Base-by-base conservation (phyloP, 2,329 filamentous ascomycete genomes). In the Pseudocercospora pini-densiflorae region DNA sequence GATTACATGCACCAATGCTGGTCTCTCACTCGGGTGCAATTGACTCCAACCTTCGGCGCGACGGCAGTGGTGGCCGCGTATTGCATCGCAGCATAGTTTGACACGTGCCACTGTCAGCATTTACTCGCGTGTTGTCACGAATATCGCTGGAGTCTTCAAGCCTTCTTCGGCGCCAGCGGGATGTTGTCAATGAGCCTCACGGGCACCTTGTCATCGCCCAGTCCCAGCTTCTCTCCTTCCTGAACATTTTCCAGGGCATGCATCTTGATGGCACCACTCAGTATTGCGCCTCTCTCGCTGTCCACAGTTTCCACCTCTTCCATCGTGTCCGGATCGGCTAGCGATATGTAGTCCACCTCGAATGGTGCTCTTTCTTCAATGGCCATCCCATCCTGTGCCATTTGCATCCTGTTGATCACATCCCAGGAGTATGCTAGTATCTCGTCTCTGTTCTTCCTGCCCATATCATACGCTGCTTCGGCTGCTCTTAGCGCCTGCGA, bases 161-260 rank as follows among this genome's bases (percentile, higher is more conserved):
- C n/a, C 55, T 58, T 40, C 55, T 58, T 40, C 9, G 68, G 63
- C 10, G 47, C 21, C 29, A 70, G 53, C 14, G 62, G 64, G 16
- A 98, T 89, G 75, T 99, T 99, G 77, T 99, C 95, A 77, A 99
- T 97, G 79, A 99, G 81, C 68, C 95, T 86, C 57, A 99, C 95
- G 0, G 89, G 78, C 16, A 92, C 92, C 1, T 90, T 90, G 3
- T 88, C 89, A 63, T 87, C 88, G 3, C 93, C 93, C 27, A 94
- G 79, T 3, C 87, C 87, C 29, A 84, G 79, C 70, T 93, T 89
- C 78, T 98, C 94, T 0, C 86, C 91, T 5, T 87, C 81, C 58
- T 83, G 85, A 0, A 89, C 84, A 60, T 87, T 85, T 76, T 96
- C 92, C 1, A 97, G 82, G 0, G 93, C 91, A 54, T 92, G 77